A percentile compares a stretch with the other conserved stretches of the same genome.
These are phyloP conservation scores for Hypoxylon crocopeplum DNA, from an alignment of 495 filamentous ascomycete species.

Conservation along the genomic window DNA sequence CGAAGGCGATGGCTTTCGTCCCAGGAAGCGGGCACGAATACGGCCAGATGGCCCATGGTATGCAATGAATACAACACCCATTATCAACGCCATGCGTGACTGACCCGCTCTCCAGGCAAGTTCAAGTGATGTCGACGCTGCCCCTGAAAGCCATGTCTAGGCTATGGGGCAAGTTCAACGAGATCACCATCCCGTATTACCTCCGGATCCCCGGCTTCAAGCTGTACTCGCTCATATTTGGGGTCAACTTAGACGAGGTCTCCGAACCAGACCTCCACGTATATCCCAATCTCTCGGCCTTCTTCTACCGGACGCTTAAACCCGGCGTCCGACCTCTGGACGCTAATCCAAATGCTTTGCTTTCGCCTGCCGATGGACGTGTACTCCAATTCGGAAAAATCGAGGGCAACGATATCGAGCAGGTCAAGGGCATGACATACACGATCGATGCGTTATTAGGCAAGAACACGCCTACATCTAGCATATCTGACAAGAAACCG, in stretches of 20 bases:
- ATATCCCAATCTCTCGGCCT: conserved; percentile 92
- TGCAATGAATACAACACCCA: conserved; percentile 15
- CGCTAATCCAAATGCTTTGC: conserved; percentile 73
- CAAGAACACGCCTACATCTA: conserved; percentile 57
- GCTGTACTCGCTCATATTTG: conserved; percentile 90
- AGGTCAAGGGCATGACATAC: conserved; percentile 98
- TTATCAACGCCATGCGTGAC: not conserved
- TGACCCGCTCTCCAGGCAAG: conserved; percentile 65
- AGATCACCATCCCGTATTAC: conserved; percentile 87
- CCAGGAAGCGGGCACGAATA: conserved; percentile 72
- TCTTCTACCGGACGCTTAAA: conserved; percentile 96
- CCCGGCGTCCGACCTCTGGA: conserved; percentile 89
- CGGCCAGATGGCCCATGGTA: conserved; percentile 89
- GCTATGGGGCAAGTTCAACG: conserved; percentile 95
- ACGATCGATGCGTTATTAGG: conserved; percentile 92
- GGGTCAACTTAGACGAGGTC: conserved; percentile 89
- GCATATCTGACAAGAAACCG: conserved; percentile 42
- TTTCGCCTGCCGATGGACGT: conserved; percentile 88
- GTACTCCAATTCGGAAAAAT: conserved; percentile 93
- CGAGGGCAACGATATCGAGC: conserved; percentile 92
- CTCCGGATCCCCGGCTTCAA: conserved; percentile 94
- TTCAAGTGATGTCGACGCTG: conserved; percentile 94
- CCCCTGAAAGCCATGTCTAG: conserved; percentile 93
- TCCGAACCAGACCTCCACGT: conserved; percentile 83
- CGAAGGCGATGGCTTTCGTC: conserved; percentile 50